phyloP scores from a whole-genome alignment of 1,139 yeast genomes.

The Zygosaccharomyces pseudobailii region DNA sequence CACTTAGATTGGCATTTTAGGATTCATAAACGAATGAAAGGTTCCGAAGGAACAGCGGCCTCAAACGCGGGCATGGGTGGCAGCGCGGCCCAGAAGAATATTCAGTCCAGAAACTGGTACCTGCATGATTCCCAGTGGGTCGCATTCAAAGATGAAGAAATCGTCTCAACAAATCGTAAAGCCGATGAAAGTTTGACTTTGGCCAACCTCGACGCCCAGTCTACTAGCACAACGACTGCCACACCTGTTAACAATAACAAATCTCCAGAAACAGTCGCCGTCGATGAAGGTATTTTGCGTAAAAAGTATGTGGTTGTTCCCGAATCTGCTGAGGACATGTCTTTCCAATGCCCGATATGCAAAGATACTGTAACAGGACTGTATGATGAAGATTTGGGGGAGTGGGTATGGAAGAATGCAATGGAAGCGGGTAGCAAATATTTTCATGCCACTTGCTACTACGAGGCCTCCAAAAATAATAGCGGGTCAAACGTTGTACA shows the following conservation, averaged over 20 bases:
- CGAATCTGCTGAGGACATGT: slow-evolving; percentile 59
- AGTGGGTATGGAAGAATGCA: slow-evolving; percentile 93
- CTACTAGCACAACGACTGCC: slow-evolving; percentile 2
- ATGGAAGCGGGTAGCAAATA: slow-evolving; percentile 63
- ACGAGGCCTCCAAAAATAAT: slow-evolving; percentile 55
- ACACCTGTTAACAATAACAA: slow-evolving; percentile 2
- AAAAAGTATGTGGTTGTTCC: slow-evolving; percentile 62
- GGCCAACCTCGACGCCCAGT: slow-evolving; percentile 16
- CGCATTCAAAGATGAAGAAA: slow-evolving; percentile 62
- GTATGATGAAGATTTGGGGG: slow-evolving; percentile 86
- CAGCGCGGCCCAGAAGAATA: slow-evolving; percentile 29
- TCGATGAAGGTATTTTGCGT: slow-evolving; percentile 17
- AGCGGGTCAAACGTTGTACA: slow-evolving; percentile 14
- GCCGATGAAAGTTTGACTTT: slow-evolving; percentile 14
- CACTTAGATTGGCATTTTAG: slow-evolving; percentile 98
- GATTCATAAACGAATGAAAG: slow-evolving; percentile 72
- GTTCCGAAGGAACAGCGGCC: slow-evolving; percentile 33
- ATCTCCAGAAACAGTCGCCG: slow-evolving; percentile 9
- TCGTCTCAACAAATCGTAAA: slow-evolving; percentile 36
- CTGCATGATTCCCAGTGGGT: slow-evolving; percentile 72
- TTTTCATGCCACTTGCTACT: slow-evolving; percentile 77
- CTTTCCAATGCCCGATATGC: slow-evolving; percentile 78
- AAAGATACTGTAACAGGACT: slow-evolving; percentile 74
- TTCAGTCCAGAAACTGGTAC: slow-evolving; percentile 79
- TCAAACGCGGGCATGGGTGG: slow-evolving; percentile 30